A percentile compares a stretch with the other conserved stretches of the same genome.
phyloP scores from a whole-genome alignment of 768 basidiomycete species.

The Lyophyllum shimeji region DNA sequence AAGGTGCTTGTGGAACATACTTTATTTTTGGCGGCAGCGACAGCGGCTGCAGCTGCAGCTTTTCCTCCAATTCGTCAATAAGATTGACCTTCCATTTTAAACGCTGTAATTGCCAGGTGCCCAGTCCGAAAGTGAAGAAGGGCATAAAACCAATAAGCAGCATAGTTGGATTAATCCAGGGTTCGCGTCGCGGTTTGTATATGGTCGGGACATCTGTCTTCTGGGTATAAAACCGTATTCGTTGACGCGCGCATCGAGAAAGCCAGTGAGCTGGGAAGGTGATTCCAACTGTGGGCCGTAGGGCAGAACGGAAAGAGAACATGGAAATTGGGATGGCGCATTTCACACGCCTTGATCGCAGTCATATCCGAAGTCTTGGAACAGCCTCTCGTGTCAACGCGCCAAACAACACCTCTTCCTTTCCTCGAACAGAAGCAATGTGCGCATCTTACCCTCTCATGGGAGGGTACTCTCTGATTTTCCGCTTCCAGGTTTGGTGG shows the following conservation, averaged over 20 bases:
- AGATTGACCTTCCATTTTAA: slow-evolving; percentile 93
- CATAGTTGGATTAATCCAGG: slow-evolving; percentile 70
- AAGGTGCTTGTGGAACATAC: slow-evolving; percentile 41
- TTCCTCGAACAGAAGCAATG: slow-evolving; percentile 12
- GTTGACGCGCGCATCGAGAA: slow-evolving; percentile 6
- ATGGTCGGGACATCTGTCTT: slow-evolving; percentile 38
- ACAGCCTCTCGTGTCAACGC: slow-evolving; percentile 4
- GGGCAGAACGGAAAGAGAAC: slow-evolving; percentile 16
- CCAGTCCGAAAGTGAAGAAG: slow-evolving; percentile 85
- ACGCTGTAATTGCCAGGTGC: slow-evolving; percentile 92
- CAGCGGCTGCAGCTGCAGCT: slow-evolving; percentile 78
- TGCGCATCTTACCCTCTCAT: slow-evolving; percentile 2
- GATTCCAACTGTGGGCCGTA: slow-evolving; percentile 1
- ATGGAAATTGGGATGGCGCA: slow-evolving; percentile 5
- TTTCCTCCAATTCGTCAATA: slow-evolving; percentile 92
- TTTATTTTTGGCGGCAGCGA: slow-evolving; percentile 82
- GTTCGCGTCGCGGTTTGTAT: slow-evolving; percentile 59
- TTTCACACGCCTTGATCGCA: slow-evolving; percentile 19
- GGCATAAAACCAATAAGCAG: slow-evolving; percentile 83
- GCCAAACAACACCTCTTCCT: background rate
- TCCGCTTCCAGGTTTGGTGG: slow-evolving; percentile 38
- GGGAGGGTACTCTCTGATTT: background rate
- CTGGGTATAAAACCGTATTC: slow-evolving; percentile 7
- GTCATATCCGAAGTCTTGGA: background rate
- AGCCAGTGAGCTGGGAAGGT: background rate